A percentile compares a stretch with the other conserved stretches of the same genome.
phyloP scores from a whole-genome alignment of 148 eudicot species.

The Amaranthus palmeri region DNA sequence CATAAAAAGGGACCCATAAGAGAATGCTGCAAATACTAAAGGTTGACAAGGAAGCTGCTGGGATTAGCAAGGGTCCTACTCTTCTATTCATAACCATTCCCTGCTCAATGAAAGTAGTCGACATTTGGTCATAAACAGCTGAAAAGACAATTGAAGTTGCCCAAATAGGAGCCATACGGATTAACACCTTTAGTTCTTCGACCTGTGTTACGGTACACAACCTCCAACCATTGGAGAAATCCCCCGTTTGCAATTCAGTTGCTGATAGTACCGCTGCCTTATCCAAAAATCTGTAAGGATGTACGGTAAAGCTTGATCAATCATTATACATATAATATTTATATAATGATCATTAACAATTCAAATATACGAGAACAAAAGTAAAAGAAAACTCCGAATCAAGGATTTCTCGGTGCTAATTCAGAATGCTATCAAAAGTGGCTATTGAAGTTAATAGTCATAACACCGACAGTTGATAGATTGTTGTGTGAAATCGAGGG shows the following conservation, averaged over 20 bases:
- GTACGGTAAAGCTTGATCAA: not conserved
- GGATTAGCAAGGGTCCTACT: slow-evolving; percentile 49
- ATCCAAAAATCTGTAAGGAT: slow-evolving; percentile 43
- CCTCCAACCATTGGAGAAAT: slow-evolving; percentile 36
- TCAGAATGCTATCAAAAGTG: too few species aligned
- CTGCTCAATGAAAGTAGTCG: slow-evolving; percentile 52
- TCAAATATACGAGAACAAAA: not conserved
- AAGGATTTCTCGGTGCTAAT: not conserved
- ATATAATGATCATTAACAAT: not conserved
- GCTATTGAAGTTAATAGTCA: too few species aligned
- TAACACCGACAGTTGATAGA: too few species aligned
- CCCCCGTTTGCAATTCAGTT: slow-evolving; percentile 18
- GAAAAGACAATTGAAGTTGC: slow-evolving; percentile 41
- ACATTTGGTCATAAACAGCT: slow-evolving; percentile 46
- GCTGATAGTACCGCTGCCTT: slow-evolving; percentile 49
- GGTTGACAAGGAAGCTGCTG: slow-evolving; percentile 51
- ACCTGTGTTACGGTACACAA: slow-evolving; percentile 64
- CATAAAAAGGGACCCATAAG: slow-evolving; percentile 46
- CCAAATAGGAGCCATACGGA: slow-evolving; percentile 54
- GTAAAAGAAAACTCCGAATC: not conserved
- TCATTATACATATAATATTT: not conserved
- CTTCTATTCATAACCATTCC: slow-evolving; percentile 50
- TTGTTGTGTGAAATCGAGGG: too few species aligned
- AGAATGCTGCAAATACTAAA: slow-evolving; percentile 46
- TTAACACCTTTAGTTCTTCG: slow-evolving; percentile 51